Evolutionary conservation across 1,284 basidiomycete genomes (phyloP).

Genomic region (Cutaneotrichosporon sp.): DNA sequence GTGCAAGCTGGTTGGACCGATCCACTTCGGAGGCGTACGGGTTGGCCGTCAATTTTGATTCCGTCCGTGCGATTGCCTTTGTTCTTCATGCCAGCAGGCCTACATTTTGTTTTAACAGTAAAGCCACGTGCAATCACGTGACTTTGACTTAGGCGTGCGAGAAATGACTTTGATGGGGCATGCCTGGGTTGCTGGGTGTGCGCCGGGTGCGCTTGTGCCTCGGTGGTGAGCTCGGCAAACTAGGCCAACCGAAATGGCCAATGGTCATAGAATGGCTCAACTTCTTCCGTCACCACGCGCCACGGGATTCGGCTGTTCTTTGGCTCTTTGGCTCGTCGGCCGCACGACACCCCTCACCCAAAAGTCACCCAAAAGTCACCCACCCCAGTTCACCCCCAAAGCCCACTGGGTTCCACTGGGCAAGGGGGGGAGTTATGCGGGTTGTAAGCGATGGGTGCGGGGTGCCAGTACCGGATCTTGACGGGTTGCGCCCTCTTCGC

Average conservation of each 20-base stretch:
- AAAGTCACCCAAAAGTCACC: neutral
- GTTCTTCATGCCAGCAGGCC: neutral
- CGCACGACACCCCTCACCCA: neutral
- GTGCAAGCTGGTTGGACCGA: slow-evolving; percentile 10
- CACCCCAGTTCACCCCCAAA: neutral
- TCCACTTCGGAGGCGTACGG: neutral
- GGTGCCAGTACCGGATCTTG: neutral
- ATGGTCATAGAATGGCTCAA: no score
- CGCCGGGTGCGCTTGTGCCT: no score
- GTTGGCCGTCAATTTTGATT: neutral
- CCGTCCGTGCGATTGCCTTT: neutral
- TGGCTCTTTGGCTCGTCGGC: neutral
- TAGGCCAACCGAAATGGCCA: slow-evolving; percentile 1
- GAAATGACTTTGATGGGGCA: neutral
- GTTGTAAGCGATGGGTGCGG: no score
- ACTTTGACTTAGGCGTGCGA: neutral
- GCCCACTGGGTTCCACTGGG: no score
- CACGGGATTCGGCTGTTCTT: slow-evolving; percentile 2
- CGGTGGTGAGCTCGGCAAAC: slow-evolving; percentile 3
- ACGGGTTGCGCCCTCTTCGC: neutral
- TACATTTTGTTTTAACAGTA: neutral
- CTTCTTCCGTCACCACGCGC: no score
- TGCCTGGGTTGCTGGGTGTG: no score
- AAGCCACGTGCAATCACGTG: neutral
- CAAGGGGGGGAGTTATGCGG: no score